Base-by-base conservation (phyloP, 345 rosid genomes). In the Iberis pinnata region DNA sequence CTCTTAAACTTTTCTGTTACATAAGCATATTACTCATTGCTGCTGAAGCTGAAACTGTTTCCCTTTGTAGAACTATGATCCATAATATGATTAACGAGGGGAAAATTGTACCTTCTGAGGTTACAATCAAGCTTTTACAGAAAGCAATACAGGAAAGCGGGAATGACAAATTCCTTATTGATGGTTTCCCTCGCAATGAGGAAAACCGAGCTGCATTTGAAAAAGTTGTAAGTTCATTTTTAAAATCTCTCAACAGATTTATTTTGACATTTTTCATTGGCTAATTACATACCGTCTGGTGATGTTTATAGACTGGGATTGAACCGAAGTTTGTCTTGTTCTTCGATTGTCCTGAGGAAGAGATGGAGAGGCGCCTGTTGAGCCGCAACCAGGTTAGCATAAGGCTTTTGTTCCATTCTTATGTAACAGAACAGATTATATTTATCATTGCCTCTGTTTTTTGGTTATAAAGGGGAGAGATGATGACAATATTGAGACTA, bases 161-260 rank as follows among this genome's bases (percentile, higher is more conserved):
- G 12, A 86, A 83, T 42, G 76, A 81, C 60, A 89, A 76, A 43
- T 83, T 83, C 53, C 76, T 89, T 46, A 81, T 86, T 53, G 95
- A 86, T 74, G 97, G 89, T 8, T 89, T 89, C 69, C 97, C 95
- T 67, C 79, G 95, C 9, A 78, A 89, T 60, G 97, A 89, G 76
- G 89, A 83, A 64, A 89, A 86, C 70, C 84, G 86, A 37, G 80
- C 81, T 7, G 88, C 93, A 25, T 89, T 86, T 73, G 95, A 83
- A 53, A 74, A 49, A 54, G 80, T 76, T 59, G 95, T 81, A 73
- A 81, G 87, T 60, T 49, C 42, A 20, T 19, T n/a, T n/a, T n/a
- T 13, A 8, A 11, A 22, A 2, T 8, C 29, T 16, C 37, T 29
- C 1, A 19, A 20, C 16, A 20, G 11, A 22, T 12, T 6, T 14